These are phyloP conservation scores for Ustanciosporium gigantosporum DNA, from an alignment of 1,284 basidiomycete genomes.

Conservation along the genomic window DNA sequence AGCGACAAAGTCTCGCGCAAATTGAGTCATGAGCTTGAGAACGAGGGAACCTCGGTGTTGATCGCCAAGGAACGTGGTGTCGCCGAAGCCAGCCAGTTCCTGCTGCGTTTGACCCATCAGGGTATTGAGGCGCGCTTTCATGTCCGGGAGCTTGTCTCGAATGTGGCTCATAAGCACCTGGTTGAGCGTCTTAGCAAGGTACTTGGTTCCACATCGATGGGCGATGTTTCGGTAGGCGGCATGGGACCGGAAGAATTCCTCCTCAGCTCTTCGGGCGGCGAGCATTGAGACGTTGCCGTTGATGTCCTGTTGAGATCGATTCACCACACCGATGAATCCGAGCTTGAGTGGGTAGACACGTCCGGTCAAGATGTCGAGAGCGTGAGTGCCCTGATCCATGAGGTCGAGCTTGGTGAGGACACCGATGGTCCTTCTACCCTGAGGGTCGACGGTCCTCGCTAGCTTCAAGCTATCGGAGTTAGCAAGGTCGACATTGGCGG, in stretches of 20 bases:
- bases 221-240: slow-evolving; percentile 92
- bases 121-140: slow-evolving; percentile 98
- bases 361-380: slow-evolving; percentile 91
- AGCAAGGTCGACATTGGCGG: slow-evolving; percentile 96
- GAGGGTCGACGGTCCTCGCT: slow-evolving; percentile 90
- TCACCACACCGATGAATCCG: slow-evolving; percentile 96
- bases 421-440: slow-evolving; percentile 91
- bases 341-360: slow-evolving; percentile 96
- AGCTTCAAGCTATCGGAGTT: slow-evolving; percentile 98
- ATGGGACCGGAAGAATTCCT: slow-evolving; percentile 89
- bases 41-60: slow-evolving; percentile 71
- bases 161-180: slow-evolving; percentile 97
- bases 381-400: slow-evolving; percentile 98
- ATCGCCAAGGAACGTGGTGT: slow-evolving; percentile 88
- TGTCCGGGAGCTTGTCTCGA: slow-evolving; percentile 96
- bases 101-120: slow-evolving; percentile 99
- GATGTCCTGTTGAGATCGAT: slow-evolving; percentile 97
- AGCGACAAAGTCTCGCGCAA: slow-evolving; percentile 93
- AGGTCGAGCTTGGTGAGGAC: slow-evolving; percentile 96
- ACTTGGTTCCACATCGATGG: slow-evolving; percentile 94
- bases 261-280: slow-evolving; percentile 82
- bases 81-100: slow-evolving; percentile 93
- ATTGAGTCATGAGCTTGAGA: slow-evolving; percentile 92
- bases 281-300: slow-evolving; percentile 82
- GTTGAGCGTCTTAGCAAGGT: slow-evolving; percentile 90